Evolutionary conservation across 2,329 filamentous ascomycete genomes (phyloP), one percentile per base, ranked within the genome.

Genomic region (Verruconis gallopava): DNA sequence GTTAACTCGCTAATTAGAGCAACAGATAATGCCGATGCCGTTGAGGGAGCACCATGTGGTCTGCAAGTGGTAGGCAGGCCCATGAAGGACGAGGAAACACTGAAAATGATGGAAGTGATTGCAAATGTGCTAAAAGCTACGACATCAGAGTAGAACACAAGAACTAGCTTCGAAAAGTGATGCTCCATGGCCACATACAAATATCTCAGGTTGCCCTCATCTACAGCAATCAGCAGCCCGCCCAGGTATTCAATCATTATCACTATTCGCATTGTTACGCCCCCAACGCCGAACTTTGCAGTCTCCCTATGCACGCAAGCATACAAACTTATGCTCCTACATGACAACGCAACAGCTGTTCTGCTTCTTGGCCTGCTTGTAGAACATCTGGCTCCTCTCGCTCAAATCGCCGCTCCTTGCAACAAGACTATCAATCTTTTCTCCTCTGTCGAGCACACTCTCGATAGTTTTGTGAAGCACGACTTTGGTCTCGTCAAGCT

Each of bases 401-500:
- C 85, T 93, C 55, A 98, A 64, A 11, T 80, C 85, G 53, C 94
- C 85, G 55, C 85, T 93, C 76, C 96, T 96, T 49, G 80, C 79
- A 36, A 96, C 89, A 52, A 98, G 65, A 53, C 82, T 84, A 57
- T 96, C 89, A 51, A 98, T 85, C 73, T 95, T 96, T 75, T 96
- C 88, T 33, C 88, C 91, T 47, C 91, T 75, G 69, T 95, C 81
- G 55, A 95, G 63, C 37, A 81, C 79, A 55, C 77, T 83, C 68
- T 93, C 82, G 54, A 94, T 95, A 35, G 91, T 95, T 75, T 96
- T 93, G 67, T 96, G 86, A 53, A 98, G 71, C 46, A 94, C 81
- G 57, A 93, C 88, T 74, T 95, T 96, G 47, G 89, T 96, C 71
- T 95, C 88, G 57, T 96, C 88, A 47, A 98, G 72, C 67, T 98